Evolutionary conservation across 129 eudicot species (phyloP), one percentile per base, ranked within the genome.

Genomic region (Sambucus nigra): DNA sequence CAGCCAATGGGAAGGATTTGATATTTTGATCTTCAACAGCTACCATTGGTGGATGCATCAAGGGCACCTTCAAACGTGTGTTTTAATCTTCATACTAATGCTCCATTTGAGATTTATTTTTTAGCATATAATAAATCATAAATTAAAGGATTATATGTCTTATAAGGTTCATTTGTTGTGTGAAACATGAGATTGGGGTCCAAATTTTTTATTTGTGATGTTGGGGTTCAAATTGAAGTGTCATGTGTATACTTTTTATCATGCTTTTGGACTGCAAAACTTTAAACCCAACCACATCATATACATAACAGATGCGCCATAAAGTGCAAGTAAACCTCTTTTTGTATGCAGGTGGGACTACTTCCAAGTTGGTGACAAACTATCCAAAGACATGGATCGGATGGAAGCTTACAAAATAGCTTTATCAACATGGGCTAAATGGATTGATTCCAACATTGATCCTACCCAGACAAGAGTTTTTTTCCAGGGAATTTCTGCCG

Each of bases 1-100:
- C 11, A 61, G 70, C 0, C 76, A 69, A 32, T 89, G 95, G 95
- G 67, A 60, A 50, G 88, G 82, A 16, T 62, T 29, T 40, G 95
- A 89, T n/a, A 21, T 89, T 20, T 66, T 89, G 25, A 74, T 89
- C 63, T 89, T 89, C 81, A 81, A 84, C 59, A 78, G 80, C 69
- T 89, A 78, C 71, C 98, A 89, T 42, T 89, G 98, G 98, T 85
- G 98, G 98, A 46, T 65, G 1, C 95, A 89, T 50, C 70, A 71
- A 3, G 88, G 86, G 27, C 38, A 24, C 52, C 61, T 45, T 18
- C 78, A 63, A 51, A 73, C 80, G 94, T 87, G 57, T 0, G 82
- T 40, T 25, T 60, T n/a, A n/a, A n/a, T 7, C 40, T 69, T 51
- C 32, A 45, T 19, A 21, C 20, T 56, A 62, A 25, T 1, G 12